phyloP scores from a whole-genome alignment of 2,329 filamentous ascomycete species.

The Venturia asperata region DNA sequence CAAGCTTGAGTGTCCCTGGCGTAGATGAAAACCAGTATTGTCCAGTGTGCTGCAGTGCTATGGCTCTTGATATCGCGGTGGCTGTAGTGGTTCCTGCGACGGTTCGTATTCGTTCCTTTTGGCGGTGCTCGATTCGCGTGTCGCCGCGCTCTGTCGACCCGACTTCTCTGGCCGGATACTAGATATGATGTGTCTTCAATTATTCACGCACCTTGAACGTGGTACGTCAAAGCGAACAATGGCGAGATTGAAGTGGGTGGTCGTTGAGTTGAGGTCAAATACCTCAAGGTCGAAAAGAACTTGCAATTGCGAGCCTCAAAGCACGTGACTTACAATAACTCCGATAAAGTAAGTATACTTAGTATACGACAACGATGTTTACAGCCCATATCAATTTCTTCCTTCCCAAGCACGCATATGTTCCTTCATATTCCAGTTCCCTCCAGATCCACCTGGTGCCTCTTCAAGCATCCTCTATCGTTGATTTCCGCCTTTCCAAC shows the following conservation, averaged over 20 bases:
- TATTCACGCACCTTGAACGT: slow-evolving; percentile 2
- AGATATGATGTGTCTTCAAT: not conserved
- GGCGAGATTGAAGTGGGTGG: not conserved
- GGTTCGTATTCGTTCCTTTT: not conserved
- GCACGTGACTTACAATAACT: no score
- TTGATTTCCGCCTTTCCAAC: no score
- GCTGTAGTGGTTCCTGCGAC: not conserved
- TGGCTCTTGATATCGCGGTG: no score
- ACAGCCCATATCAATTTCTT: no score
- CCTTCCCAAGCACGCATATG: no score
- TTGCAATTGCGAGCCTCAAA: not conserved
- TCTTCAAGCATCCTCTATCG: no score
- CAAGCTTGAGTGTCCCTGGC: not conserved
- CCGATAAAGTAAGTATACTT: no score
- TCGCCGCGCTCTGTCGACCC: not conserved
- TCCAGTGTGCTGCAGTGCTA: not conserved
- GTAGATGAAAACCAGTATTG: no score
- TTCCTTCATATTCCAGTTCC: no score
- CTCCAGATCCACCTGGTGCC: no score
- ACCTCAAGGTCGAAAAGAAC: not conserved
- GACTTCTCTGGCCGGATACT: slow-evolving; percentile 1
- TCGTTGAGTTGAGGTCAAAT: not conserved
- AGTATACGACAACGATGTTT: no score
- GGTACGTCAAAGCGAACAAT: not conserved
- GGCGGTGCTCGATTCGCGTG: not conserved